Evolutionary conservation across 2,329 filamentous ascomycete genomes (phyloP), one percentile per base, ranked within the genome.

Genomic region (Pseudogymnoascus sp.): DNA sequence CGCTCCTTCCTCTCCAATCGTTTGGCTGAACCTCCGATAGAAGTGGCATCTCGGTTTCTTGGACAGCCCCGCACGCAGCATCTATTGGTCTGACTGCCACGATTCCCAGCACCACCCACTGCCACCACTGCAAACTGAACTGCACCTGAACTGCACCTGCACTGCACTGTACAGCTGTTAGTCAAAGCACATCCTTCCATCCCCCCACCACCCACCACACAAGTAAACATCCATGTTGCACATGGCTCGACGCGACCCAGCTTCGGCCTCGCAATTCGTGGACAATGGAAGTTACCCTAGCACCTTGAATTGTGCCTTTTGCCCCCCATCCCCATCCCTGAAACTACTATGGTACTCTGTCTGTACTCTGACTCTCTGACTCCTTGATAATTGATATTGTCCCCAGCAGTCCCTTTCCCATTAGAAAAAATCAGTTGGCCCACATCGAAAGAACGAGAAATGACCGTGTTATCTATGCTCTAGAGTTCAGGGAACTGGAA

Each of bases 221-320:
- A 55, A 55, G 45, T 55, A 55, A 55, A 55, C 29, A 55, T 55
- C 45, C 45, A 55, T 52, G 45, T 52, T 52, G 45, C 45, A 52
- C 45, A 52, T 55, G 45, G 45, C 45, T 55, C 45, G 15, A 55
- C 45, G 45, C 45, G 45, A 55, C 45, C 45, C 45, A 55, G 45
- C 45, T 55, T 55, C 45, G 45, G 45, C 45, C 45, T 55, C 45
- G 45, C 45, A 55, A 55, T 55, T 55, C 45, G 45, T 55, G 27
- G 45, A 55, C 27, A 0, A 55, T 55, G 45, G 33, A 33, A 18
- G 21, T 55, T 33, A 55, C 45, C 45, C 45, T 55, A 12, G 45
- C 45, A 55, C 45, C 29, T 55, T 7, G 45, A 55, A 55, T 55
- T 33, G 27, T 31, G 27, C 45, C 45, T 52, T 52, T 52, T 52